These are phyloP conservation scores for Ogataea zsoltii DNA, from an alignment of 805 yeast species.

Conservation along the genomic window DNA sequence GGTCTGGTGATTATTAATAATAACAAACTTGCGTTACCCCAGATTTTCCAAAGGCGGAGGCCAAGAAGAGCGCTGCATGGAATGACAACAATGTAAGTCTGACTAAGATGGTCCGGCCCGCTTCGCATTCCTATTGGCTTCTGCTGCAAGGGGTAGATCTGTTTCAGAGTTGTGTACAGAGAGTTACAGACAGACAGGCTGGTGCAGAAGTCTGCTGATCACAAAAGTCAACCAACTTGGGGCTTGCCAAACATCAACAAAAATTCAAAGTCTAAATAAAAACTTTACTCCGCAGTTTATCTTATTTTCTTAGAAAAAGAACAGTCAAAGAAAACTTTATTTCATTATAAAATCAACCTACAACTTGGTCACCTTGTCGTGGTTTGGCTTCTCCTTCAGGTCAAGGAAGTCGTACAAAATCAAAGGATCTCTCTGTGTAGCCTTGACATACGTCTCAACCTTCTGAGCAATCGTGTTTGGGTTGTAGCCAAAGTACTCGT, in stretches of 20 bases:
- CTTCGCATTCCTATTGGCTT: too few species aligned
- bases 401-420: constrained; percentile 35
- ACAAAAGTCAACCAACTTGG: too few species aligned
- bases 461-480: constrained; percentile 79
- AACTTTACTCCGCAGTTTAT: too few species aligned
- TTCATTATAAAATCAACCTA: neutral
- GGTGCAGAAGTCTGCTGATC: too few species aligned
- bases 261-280: too few species aligned
- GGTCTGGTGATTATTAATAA: neutral
- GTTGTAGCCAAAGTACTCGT: constrained; percentile 85
- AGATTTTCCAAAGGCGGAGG: neutral
- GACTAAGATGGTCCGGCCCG: too few species aligned
- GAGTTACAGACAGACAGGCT: too few species aligned
- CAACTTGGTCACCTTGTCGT: constrained; percentile 23
- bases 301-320: neutral
- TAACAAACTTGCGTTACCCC: neutral
- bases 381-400: constrained; percentile 31
- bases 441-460: constrained; percentile 31
- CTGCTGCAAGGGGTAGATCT: too few species aligned
- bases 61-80: too few species aligned
- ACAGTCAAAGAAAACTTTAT: neutral
- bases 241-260: too few species aligned
- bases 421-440: constrained; percentile 25
- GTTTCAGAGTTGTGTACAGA: too few species aligned
- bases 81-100: too few species aligned